Base-by-base conservation (phyloP, 179 eudicot species). In the Gypsophila paniculata region DNA sequence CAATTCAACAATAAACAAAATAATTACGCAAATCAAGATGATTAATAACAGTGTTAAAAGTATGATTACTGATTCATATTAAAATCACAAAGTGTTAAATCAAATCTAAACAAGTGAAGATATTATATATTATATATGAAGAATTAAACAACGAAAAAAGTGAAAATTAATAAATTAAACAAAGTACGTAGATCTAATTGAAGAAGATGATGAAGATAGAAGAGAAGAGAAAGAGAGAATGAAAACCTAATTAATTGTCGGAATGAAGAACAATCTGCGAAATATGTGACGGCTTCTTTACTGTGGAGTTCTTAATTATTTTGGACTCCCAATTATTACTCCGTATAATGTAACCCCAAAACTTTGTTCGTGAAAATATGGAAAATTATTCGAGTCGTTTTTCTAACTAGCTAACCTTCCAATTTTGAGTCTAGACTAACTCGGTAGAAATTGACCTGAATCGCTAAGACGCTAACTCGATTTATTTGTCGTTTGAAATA, bases 191-290 rank as follows among this genome's bases (percentile, higher is more conserved):
- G 70, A 66, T 66, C 70, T 66, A 46, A 22, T 21, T 22, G 18
- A 66, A 66, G 12, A 9, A 61, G 46, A 34, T 14, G 29, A 61
- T 15, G 42, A 36, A 62, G 19, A 62, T 17, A 46, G n/a, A n/a
- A n/a, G n/a, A n/a, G n/a, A n/a, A n/a, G 32, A 5, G 13, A 9
- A 25, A 18, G 25, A 46, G 9, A 44, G 18, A 46, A n/a, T 12
- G 26, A 60, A 60, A 2, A 66, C 70, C 70, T 66, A 66, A 48
- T 66, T 66, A 66, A 48, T 66, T 14, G 53, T 46, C 53, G 55
- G 70, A 66, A 46, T 15, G 36, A 23, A 66, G 29, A 66, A 46
- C n/a, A 66, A 66, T 66, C 55, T 15, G 55, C 55, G 55, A 54
- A 54, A 18, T 2, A 18, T n/a, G 25, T 2, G 59, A 11, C 25